phyloP scores from a whole-genome alignment of 768 basidiomycete species.

The Podaxis sp. region DNA sequence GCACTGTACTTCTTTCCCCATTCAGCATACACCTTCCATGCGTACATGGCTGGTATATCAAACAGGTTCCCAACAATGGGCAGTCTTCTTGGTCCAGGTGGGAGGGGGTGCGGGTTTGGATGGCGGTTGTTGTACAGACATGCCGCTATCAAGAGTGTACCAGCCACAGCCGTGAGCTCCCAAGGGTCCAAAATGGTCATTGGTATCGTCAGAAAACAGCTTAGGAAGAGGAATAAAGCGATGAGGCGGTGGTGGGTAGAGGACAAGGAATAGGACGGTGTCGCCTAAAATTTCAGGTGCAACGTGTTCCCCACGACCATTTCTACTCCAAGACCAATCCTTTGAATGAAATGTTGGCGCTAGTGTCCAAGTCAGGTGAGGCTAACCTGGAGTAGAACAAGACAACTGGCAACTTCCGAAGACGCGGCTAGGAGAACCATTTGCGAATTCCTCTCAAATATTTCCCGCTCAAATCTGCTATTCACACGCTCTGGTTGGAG shows the following conservation, averaged over 20 bases:
- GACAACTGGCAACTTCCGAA: too few relatives aligned
- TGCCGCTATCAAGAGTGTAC: not conserved
- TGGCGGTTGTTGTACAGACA: not conserved
- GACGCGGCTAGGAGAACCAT: too few relatives aligned
- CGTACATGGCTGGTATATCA: conserved; percentile 37
- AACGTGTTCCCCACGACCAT: too few relatives aligned
- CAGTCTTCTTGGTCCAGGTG: conserved; percentile 39
- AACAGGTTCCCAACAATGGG: conserved; percentile 45
- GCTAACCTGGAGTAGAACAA: too few relatives aligned
- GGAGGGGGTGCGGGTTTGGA: conserved; percentile 21
- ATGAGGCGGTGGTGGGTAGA: not conserved
- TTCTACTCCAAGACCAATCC: too few relatives aligned
- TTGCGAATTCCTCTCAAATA: too few relatives aligned
- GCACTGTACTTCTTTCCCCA: conserved; percentile 43
- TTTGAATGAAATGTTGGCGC: too few relatives aligned
- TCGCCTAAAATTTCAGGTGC: not conserved
- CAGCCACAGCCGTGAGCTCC: not conserved
- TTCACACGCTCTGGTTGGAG: too few relatives aligned
- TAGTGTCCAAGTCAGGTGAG: too few relatives aligned
- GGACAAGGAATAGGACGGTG: not conserved
- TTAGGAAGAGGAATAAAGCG: too few relatives aligned
- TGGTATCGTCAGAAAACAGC: not conserved
- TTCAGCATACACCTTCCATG: conserved; percentile 40
- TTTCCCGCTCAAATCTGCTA: too few relatives aligned
- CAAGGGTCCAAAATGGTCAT: not conserved